Base-by-base conservation (phyloP, 352 stramenopile genomes). In the Lagenidium sp. region DNA sequence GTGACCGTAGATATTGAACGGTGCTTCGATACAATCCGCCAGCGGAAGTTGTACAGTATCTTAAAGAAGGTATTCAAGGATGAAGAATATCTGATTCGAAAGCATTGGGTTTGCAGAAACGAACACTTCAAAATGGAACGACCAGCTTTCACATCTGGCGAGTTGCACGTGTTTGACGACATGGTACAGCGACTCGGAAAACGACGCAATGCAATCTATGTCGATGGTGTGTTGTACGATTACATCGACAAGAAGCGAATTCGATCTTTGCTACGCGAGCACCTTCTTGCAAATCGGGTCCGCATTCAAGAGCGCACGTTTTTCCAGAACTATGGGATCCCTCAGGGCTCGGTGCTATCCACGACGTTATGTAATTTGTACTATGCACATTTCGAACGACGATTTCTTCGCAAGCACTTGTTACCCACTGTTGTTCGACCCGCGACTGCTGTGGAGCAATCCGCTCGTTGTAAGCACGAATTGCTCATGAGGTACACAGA, bases 281-380 rank as follows among this genome's bases (percentile, higher is more conserved):
- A 92, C 44, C 51, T 92, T 13, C 53, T 69, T 4, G 15, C 42
- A 1, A 88, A 92, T 41, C 38, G 60, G 6, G 66, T 89, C 3
- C 55, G 78, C 29, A 62, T 84, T 1, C 56, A 82, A 19, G 57
- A 61, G 1, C 54, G 67, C 6, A 38, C 68, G 5, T 86, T 67
- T 43, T 37, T 82, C 24, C 79, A 92, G 36, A 41, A 40, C 15
- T 62, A 80, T 53, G 79, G 78, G 0, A 92, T 92, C 12, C 76
- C 79, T 0, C 79, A 92, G 53, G 79, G 79, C n/a, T 92, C 79
- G 0, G 69, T 92, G 39, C 55, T 92, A 11, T 92, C 79, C 6
- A 88, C 79, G 4, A 76, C 72, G 6, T 52, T 92, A 7, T 92
- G 79, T 50, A 89, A 87, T 36, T 50, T 92, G 13, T 92, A 89